phyloP scores from a whole-genome alignment of 1,284 basidiomycete species.

The Ustilago crameri region DNA sequence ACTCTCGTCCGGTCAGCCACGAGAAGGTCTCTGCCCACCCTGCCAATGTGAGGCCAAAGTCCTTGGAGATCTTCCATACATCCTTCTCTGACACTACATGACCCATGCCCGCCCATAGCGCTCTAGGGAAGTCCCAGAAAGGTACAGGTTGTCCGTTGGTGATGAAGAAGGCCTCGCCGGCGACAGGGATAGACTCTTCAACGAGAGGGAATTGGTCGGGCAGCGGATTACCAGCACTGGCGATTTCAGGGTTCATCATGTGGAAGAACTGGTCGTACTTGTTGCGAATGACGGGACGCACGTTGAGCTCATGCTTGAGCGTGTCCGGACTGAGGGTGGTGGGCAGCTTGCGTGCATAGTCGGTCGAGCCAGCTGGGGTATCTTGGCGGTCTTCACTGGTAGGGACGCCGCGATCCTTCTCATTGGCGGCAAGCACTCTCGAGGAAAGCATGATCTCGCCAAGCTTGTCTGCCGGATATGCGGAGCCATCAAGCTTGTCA shows the following conservation, averaged over 20 bases:
- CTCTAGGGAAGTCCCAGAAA: conserved; percentile 93
- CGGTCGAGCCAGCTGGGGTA: conserved; percentile 55
- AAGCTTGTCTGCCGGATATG: conserved; percentile 68
- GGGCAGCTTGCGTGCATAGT: conserved; percentile 58
- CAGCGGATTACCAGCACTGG: conserved; percentile 53
- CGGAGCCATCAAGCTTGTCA: conserved; percentile 75
- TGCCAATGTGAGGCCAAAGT: conserved; percentile 53
- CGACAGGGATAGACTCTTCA: conserved; percentile 75
- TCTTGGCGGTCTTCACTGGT: conserved; percentile 55
- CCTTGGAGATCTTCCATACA: conserved; percentile 56
- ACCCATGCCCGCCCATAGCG: conserved; percentile 77
- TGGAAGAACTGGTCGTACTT: conserved; percentile 74
- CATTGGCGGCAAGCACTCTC: conserved; percentile 41
- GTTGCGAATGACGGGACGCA: conserved; percentile 76
- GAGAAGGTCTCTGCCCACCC: conserved; percentile 77
- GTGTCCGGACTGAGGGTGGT: conserved; percentile 69
- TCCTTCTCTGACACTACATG: conserved; percentile 44
- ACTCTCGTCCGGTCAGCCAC: conserved; percentile 81
- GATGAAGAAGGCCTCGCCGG: conserved; percentile 95
- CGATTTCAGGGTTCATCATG: conserved; percentile 54
- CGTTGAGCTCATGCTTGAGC: conserved; percentile 72
- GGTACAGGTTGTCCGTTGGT: conserved; percentile 95
- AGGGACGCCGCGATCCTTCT: conserved; percentile 55
- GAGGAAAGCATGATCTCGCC: conserved; percentile 42
- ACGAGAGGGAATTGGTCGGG: conserved; percentile 69